Evolutionary conservation across 176 grass and related monocot species (phyloP).

Genomic region (Paspalum notatum): DNA sequence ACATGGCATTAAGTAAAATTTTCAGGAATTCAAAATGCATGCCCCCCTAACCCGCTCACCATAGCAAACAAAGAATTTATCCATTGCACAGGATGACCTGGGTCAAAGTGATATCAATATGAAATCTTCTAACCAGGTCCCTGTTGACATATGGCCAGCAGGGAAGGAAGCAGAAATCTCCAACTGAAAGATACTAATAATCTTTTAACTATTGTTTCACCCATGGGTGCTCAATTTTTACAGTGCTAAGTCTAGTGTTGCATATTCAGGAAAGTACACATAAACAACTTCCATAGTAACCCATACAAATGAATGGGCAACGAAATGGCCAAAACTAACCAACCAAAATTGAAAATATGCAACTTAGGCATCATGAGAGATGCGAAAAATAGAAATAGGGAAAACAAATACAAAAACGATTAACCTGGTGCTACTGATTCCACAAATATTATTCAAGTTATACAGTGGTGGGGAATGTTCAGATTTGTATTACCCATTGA

Average conservation of each 20-base stretch:
- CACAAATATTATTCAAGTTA: constrained; percentile 12
- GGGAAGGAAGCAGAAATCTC: constrained; percentile 18
- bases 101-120: background rate
- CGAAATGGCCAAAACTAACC: background rate
- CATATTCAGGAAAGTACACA: background rate
- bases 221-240: background rate
- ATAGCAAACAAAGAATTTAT: constrained; percentile 11
- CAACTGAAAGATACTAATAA: constrained; percentile 8
- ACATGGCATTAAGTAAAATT: constrained; percentile 6
- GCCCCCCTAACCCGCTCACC: background rate
- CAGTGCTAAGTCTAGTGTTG: background rate
- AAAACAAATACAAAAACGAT: background rate
- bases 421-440: constrained; percentile 8
- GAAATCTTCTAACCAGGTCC: constrained; percentile 18
- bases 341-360: constrained; percentile 11
- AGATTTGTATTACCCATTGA: constrained; percentile 85
- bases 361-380: constrained; percentile 19
- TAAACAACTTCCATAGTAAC: background rate
- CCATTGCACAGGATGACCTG: background rate
- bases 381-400: background rate
- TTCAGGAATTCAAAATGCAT: background rate
- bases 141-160: constrained; percentile 13
- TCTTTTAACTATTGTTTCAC: background rate
- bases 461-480: constrained; percentile 10
- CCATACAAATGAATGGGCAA: background rate